Evolutionary conservation across 1,284 basidiomycete genomes (phyloP), one percentile per base, ranked within the genome.

Genomic region (Ceratobasidium sp.): DNA sequence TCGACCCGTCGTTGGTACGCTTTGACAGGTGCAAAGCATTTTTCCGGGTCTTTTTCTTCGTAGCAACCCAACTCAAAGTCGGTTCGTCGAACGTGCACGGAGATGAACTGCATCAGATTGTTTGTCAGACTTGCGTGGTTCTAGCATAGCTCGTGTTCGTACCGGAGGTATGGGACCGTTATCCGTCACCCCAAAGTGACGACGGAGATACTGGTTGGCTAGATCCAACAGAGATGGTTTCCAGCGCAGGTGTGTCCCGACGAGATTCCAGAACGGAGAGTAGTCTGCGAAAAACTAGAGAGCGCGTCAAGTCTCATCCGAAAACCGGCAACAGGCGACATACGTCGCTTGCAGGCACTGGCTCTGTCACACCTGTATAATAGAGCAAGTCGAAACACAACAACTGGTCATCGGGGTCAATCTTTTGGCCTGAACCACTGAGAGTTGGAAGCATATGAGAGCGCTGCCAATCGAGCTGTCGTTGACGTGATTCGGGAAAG

Each of bases 21-120:
- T 46, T 88, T 82, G 23, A 92, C 96, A 41, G 96, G 48, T 1
- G 91, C 89, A 79, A 90, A 92, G 81, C 92, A 94, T 59, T 90
- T 88, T 20, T 86, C 84, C 38, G 69, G 77, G 7, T 77, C 60
- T 0, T 83, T 80, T 16, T 35, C 60, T 27, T 79, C 81, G 27
- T 69, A 78, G 80, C 87, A 89, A 78, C 82, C 79, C 23, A 74
- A 78, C 44, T 77, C 82, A 82, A 94, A 93, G 81, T 93, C 92
- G 3, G 87, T 88, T 73, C 89, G 90, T 16, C 92, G 89, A 27
- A 89, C 85, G 81, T 93, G 92, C 62, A 93, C 87, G 8, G 88
- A 86, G 80, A 93, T 90, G 82, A 88, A 92, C 88, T 91, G 65
- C 48, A 74, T 67, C 12, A 77, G 80, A 20, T 80, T 57, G 3